Conservation (phyloP, 2,329 filamentous ascomycete species). For the Fusarium compactum region DNA sequence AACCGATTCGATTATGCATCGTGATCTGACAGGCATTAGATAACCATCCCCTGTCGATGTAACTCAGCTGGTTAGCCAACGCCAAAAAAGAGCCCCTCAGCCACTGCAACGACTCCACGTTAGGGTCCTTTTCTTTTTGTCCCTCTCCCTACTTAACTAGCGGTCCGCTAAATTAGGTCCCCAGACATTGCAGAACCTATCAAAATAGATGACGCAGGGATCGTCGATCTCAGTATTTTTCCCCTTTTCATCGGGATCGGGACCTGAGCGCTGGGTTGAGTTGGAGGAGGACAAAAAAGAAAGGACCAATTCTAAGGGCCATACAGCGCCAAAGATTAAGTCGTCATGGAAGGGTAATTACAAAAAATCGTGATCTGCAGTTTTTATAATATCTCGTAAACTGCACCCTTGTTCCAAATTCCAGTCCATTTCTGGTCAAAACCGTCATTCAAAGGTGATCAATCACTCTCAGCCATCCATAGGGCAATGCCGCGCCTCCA, state of each 20-base stretch:
- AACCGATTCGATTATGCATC: conserved; percentile 1
- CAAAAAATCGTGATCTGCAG: neutral
- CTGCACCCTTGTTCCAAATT: neutral
- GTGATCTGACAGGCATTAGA: conserved; percentile 10
- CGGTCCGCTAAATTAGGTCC: conserved; percentile 2
- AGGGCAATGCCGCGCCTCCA: neutral
- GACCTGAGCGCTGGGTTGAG: conserved; percentile 10
- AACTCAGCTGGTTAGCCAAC: neutral
- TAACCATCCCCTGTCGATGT: neutral
- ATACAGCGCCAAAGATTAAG: neutral
- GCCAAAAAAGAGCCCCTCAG: neutral
- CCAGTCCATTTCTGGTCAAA: neutral
- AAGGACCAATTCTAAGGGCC: neutral
- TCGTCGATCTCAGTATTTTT: neutral
- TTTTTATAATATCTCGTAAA: conserved; percentile 8
- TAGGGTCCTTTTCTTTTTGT: neutral
- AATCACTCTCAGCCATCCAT: neutral
- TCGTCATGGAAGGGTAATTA: neutral
- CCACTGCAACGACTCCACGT: neutral
- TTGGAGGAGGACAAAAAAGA: neutral
- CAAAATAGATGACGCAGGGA: conserved; percentile 9
- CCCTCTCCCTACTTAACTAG: neutral
- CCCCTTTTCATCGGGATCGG: conserved; percentile 16
- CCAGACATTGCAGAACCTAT: neutral
- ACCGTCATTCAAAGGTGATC: neutral